Evolutionary conservation across 345 rosid species (phyloP).

Genomic region (Litchi chinensis): DNA sequence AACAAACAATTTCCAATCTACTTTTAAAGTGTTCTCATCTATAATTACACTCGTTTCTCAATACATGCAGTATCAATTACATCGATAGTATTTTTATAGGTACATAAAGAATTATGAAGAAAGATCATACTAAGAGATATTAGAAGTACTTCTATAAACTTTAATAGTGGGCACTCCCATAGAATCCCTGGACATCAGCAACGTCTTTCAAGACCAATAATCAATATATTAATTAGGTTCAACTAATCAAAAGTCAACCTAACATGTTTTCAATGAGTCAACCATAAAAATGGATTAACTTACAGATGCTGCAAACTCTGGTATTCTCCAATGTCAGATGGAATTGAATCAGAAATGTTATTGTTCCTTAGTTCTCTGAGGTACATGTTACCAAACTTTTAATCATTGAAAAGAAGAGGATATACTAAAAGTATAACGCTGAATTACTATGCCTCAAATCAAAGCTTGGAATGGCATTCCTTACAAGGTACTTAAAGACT

Average conservation of each 20-base stretch:
- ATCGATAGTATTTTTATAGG: too few relatives aligned
- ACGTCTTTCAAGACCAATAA: not conserved
- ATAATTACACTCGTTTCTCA: too few relatives aligned
- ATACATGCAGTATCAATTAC: too few relatives aligned
- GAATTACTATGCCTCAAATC: not conserved
- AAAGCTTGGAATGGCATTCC: constrained; percentile 24
- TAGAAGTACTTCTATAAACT: too few relatives aligned
- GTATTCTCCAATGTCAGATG: constrained; percentile 54
- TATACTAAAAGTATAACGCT: not conserved
- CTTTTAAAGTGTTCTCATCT: too few relatives aligned
- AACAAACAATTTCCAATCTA: not conserved
- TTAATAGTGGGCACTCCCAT: too few relatives aligned
- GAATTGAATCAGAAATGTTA: constrained; percentile 57
- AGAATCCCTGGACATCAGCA: too few relatives aligned
- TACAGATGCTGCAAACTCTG: constrained; percentile 55
- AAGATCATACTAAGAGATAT: too few relatives aligned
- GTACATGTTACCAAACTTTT: not conserved
- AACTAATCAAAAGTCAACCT: not conserved
- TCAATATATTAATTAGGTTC: not conserved
- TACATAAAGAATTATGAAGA: too few relatives aligned
- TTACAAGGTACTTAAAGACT: constrained; percentile 50
- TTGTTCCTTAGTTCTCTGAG: constrained; percentile 57
- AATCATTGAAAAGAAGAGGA: not conserved
- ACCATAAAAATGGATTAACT: constrained; percentile 26
- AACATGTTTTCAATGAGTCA: not conserved